These are phyloP conservation scores for Aspergillus pseudotamarii DNA, from an alignment of 2,329 filamentous ascomycete genomes.

Conservation along the genomic window DNA sequence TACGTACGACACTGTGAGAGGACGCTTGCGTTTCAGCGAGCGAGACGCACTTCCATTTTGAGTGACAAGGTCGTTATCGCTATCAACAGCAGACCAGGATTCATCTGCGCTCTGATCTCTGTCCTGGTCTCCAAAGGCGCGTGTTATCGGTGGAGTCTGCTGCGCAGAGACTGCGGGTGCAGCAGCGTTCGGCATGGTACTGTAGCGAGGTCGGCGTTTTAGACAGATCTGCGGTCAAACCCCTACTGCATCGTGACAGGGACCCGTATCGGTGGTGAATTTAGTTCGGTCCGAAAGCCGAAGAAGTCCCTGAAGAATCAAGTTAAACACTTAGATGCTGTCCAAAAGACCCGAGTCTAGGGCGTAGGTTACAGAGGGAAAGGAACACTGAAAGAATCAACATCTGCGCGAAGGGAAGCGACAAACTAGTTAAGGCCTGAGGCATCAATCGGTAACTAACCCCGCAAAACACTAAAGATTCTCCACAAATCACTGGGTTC, in stretches of 20 bases:
- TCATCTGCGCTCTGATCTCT: constrained; percentile 37
- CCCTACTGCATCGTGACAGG: constrained; percentile 15
- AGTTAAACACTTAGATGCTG: not conserved
- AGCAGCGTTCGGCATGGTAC: constrained; percentile 39
- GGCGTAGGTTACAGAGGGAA: not conserved
- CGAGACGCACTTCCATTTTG: constrained; percentile 31
- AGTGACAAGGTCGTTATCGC: constrained; percentile 33
- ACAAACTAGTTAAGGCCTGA: constrained; percentile 8
- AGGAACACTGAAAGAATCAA: constrained; percentile 5
- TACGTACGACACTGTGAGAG: constrained; percentile 43
- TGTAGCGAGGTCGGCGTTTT: constrained; percentile 34
- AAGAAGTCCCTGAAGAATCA: not conserved
- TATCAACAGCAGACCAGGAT: constrained; percentile 39
- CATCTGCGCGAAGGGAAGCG: not conserved
- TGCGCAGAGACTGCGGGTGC: constrained; percentile 24
- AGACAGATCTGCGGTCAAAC: constrained; percentile 19
- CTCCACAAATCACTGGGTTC: not conserved
- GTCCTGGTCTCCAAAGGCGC: constrained; percentile 26
- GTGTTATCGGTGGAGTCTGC: constrained; percentile 25
- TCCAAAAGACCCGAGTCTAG: not conserved
- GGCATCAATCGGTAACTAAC: not conserved
- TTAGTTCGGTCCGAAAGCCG: constrained; percentile 1
- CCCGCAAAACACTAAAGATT: constrained; percentile 11
- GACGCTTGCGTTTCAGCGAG: constrained; percentile 40
- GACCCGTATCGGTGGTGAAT: constrained; percentile 1